Base-by-base conservation (phyloP, 129 eudicot genomes). In the Pittosporum tobira region DNA sequence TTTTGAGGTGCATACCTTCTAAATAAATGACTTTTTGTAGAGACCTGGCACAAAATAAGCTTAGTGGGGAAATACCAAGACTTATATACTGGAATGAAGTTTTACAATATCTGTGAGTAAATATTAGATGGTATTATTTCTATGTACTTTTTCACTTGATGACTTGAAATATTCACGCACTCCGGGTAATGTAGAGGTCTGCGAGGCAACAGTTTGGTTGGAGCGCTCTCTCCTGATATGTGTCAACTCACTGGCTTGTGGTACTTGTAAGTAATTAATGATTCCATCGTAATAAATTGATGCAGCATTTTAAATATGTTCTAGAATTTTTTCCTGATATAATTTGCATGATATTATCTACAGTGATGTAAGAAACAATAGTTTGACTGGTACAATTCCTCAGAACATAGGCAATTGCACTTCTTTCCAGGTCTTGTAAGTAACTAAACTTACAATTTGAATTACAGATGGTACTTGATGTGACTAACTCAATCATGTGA, bases 201-300 rank as follows among this genome's bases (percentile, higher is more conserved):
- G 63, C 71, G 99, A 26, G 88, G 96, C 38, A 87, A 93, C 78
- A 87, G 81, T 61, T 72, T 93, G 72, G 86, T 65, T 19, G 96
- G 99, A 13, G 57, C 74, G 2, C 79, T 93, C 34, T 93, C 94
- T 11, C 84, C 96, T 1, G 99, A 93, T 44, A 73, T 93, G 73
- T 93, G 99, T 76, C 96, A 93, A 81, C 81, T 93, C 30, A 93
- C 91, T 0, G 99, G 99, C 73, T 64, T 87, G 80, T 93, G 99
- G 99, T 93, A 87, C 75, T 93, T 93, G 99, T 93, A 87, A 83
- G 99, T 87, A 31, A 30, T 15, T 30, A 0, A 28, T 10, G 6
- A 13, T 55, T 67, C 26, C 23, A 24, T 27, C 51, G 11, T 21
- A 14, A 10, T 16, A 44, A 20, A 13, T 67, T 31, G 47, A 21